Evolutionary conservation across 1,284 basidiomycete species (phyloP), one percentile per base, ranked within the genome.

Genomic region (Fistulinella staudtii): DNA sequence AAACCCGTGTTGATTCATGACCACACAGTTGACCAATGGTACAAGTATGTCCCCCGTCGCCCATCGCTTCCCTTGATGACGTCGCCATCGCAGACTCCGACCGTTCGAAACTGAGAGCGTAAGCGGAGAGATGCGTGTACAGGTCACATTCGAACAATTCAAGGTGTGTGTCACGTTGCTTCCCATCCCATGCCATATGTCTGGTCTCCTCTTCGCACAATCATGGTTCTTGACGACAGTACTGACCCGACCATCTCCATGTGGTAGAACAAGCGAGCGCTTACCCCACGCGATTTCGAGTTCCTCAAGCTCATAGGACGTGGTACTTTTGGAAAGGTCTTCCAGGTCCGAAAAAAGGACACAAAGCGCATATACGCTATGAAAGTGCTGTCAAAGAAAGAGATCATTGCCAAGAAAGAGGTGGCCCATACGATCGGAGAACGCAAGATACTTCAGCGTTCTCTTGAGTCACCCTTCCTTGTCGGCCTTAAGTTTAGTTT

Each of bases 341-440:
- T 98, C 76, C 96, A 99, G 69, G 95, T 99, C 30, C 89, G 95
- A 50, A 99, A 99, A 72, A 85, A 79, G 65, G 95, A 99, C 72
- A 99, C 96, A 35, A 89, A 92, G 66, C 89, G 96, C 41, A 99
- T 99, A 72, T 99, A 98, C 71, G 96, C 96, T 43, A 99, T 99
- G 95, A 99, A 99, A 66, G 91, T 99, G 39, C 79, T 99, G 27
- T 94, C 90, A 29, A 99, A 99, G 74, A 93, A 92, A 71, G 96
- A 99, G 68, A 99, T 99, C 58, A 85, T 98, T 46, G 91, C 92
- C 36, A 99, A 98, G 76, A 99, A 99, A 70, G 96, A 99, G 68
- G 93, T 99, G 31, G 93, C 93, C 6, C 96, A 99, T 67, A 99
- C 95, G 13, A 98, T 99, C 54, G 96, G 96, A 60, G 96, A 99